Percentiles rank a stretch among this genome's conserved stretches.
Evolutionary conservation across 116 monocot species (phyloP).

Genomic region (Cymodocea nodosa): DNA sequence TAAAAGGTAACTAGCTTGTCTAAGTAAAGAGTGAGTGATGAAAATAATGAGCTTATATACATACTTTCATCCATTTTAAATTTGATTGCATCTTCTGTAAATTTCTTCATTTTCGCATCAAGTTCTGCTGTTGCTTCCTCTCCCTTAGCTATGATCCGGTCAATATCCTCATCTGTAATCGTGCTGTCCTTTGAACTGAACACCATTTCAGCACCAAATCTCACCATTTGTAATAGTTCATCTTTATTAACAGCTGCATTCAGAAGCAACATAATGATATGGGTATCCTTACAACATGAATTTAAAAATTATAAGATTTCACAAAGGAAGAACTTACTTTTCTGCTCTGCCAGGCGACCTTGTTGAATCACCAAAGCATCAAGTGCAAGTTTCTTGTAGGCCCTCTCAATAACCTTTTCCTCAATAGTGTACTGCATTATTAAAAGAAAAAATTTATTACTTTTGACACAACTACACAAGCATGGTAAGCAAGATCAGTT

Average conservation of each 20-base stretch:
- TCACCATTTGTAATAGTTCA: constrained; percentile 97
- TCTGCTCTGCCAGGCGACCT: constrained; percentile 94
- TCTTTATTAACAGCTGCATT: constrained; percentile 94
- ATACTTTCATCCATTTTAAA: constrained; percentile 99
- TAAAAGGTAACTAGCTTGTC: neutral
- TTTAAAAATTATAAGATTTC: neutral
- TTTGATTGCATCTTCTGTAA: constrained; percentile 99
- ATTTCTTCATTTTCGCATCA: constrained; percentile 97
- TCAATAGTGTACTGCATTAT: constrained; percentile 84
- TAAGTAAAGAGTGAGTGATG: no score
- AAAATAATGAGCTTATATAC: constrained; percentile 3
- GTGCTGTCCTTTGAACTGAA: constrained; percentile 99
- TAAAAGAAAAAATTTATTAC: neutral
- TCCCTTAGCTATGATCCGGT: constrained; percentile 97
- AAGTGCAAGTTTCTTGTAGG: constrained; percentile 97
- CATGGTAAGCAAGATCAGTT: no score
- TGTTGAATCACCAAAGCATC: constrained; percentile 99
- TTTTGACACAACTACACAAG: neutral
- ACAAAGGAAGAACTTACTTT: constrained; percentile 33
- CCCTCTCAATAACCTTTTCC: constrained; percentile 98
- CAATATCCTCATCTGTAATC: constrained; percentile 98
- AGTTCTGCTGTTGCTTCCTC: constrained; percentile 97
- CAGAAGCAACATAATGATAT: neutral
- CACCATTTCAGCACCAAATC: constrained; percentile 99
- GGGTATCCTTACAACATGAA: neutral